Conservation (phyloP, 192 early-diverging fungal genomes). For the Fimicolochytrium jonesii region DNA sequence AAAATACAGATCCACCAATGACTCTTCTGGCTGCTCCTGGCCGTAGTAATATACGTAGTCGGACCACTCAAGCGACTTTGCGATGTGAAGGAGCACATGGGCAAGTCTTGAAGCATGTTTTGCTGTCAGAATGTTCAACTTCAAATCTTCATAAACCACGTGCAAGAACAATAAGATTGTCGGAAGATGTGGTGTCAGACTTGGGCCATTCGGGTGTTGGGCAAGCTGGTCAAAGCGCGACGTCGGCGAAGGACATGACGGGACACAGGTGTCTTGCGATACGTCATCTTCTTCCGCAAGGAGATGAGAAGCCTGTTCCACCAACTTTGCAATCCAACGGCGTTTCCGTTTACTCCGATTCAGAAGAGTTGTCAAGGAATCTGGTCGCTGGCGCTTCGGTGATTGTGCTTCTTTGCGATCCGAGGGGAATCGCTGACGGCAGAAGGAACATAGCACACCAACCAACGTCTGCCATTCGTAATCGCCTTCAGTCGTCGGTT, state of each 20-base stretch:
- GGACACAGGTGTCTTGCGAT: too few relatives aligned
- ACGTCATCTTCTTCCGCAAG: neutral
- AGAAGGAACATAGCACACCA: slow-evolving; percentile 12
- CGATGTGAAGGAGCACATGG: neutral
- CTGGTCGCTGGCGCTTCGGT: neutral
- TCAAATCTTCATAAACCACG: slow-evolving; percentile 54
- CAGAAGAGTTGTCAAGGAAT: neutral
- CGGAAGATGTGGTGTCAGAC: slow-evolving; percentile 15
- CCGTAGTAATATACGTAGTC: slow-evolving; percentile 5
- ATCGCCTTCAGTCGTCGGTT: neutral
- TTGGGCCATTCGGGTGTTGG: neutral
- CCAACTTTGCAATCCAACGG: neutral
- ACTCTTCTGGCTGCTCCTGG: neutral
- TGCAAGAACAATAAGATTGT: slow-evolving; percentile 43
- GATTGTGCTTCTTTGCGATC: neutral
- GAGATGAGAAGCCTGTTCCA: neutral
- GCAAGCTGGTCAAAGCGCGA: neutral
- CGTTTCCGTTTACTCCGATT: neutral
- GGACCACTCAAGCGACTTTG: neutral
- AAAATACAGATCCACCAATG: neutral
- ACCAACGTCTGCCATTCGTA: slow-evolving; percentile 5
- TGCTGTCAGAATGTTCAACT: slow-evolving; percentile 23
- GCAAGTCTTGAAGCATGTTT: slow-evolving; percentile 5
- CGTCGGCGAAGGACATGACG: neutral
- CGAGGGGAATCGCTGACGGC: neutral